Base-by-base conservation (phyloP, 2,329 filamentous ascomycete genomes). In the Orbilia brochopaga region DNA sequence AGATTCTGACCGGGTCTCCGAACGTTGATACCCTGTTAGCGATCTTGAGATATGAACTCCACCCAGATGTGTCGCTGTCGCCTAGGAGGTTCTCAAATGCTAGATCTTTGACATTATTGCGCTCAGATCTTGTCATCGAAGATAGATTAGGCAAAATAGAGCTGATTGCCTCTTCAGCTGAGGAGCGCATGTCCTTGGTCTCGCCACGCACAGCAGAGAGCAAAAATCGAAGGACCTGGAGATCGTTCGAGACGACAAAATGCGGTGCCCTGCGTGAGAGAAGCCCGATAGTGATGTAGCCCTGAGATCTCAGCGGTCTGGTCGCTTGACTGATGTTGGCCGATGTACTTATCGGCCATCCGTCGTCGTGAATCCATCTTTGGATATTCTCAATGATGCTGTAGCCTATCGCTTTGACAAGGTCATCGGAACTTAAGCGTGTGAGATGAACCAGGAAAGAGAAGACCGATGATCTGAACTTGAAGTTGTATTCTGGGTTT, bases 1-100 rank as follows among this genome's bases (percentile, higher is more conserved):
- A 97, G 54, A 94, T 86, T 24, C 87, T 94, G 40, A 88, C 83
- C 8, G 91, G 83, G 76, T 96, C 91, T 19, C 84, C 84, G 76
- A 91, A 97, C 0, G 89, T 86, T 3, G 99, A 82, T 76, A 91
- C 96, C 56, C 90, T 85, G 78, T 97, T 97, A 10, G 91, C 91
- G 83, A 93, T 97, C 66, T 94, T 90, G 6, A 94, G 88, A 52
- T 72, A 72, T 2, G 67, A 23, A 88, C 88, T 19, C 91, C 88
- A 79, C 92, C 67, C 67, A 10, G 60, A 60, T 2, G 56, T 59
- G 50, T 72, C 67, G n/a, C 40, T 48, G 42, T 72, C 67, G 10
- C 60, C 94, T 6, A 90, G 87, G 35, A 90, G 89, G 76, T 89
- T 92, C 75, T 89, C 85, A n/a, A 87, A 81, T 15, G 85, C 81